Evolutionary conservation across 192 early-diverging fungal species (phyloP).

Genomic region (Mortierella claussenii): DNA sequence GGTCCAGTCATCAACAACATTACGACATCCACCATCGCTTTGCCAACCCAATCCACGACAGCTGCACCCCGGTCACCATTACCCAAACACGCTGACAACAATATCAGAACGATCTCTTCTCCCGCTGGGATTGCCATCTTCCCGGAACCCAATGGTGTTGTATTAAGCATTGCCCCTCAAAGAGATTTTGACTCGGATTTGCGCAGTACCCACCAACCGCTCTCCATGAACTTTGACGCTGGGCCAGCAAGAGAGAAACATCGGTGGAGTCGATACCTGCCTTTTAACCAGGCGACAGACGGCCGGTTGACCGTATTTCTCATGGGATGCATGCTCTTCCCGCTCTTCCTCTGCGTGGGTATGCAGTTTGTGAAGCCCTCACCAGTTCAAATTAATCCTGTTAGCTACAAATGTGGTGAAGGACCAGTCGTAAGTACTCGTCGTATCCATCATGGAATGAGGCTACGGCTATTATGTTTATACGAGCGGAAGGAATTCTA

Average conservation of each 20-base stretch:
- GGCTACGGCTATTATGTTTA: no score
- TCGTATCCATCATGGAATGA: no score
- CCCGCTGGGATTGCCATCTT: conserved; percentile 3
- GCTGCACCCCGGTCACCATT: no score
- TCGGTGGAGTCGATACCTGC: conserved; percentile 34
- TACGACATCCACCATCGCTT: background rate
- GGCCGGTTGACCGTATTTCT: conserved; percentile 30
- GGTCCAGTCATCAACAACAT: background rate
- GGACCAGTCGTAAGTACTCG: conserved; percentile 34
- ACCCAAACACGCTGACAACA: no score
- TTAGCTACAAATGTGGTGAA: conserved; percentile 37
- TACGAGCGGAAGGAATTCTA: no score
- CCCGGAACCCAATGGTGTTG: conserved; percentile 2
- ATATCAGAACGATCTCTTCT: background rate
- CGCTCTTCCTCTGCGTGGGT: conserved; percentile 20
- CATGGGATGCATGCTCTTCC: conserved; percentile 19
- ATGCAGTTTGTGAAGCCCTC: conserved; percentile 50
- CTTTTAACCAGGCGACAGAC: conserved; percentile 44
- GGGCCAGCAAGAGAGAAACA: background rate
- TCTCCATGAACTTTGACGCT: background rate
- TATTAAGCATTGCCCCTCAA: no score
- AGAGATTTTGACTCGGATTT: no score
- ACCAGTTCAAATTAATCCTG: conserved; percentile 37
- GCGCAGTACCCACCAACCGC: no score
- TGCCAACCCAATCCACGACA: no score